Evolutionary conservation across 1,284 basidiomycete species (phyloP), one percentile per base, ranked within the genome.

Genomic region (Cryptococcus depauperatus): DNA sequence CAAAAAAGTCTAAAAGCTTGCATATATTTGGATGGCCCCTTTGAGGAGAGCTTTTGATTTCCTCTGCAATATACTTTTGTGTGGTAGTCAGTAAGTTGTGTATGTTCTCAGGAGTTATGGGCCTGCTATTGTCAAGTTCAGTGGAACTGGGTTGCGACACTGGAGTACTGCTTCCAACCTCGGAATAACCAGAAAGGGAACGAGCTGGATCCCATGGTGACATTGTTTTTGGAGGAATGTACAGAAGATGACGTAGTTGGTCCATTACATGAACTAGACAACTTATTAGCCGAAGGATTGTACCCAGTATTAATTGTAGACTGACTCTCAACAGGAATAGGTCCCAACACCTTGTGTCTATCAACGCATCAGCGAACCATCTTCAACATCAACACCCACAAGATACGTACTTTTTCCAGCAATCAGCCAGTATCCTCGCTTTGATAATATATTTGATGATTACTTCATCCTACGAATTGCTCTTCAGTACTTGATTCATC

Each of bases 371-470:
- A 44, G 37, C 19, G 8, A 16, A 5, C n/a, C n/a, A 22, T 8
- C 18, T 44, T 16, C 10, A 13, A 13, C 41, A 3, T n/a, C 35
- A n/a, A 32, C 50, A 34, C 43, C 26, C n/a, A n/a, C 35, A 28
- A 33, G 35, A 19, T 3, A 57, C 59, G 51, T 43, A 66, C 69
- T 85, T 83, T 76, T 96, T 96, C 95, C 95, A 98, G 67, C 92
- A 98, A 72, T 98, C 93, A 18, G 93, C 95, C 40, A 98, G 78
- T 51, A 98, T 98, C 43, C 92, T 85, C 46, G 88, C 91, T 73
- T 98, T 98, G 76, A 97, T 93, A 62, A 98, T 84, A 69, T 96
- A 93, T 66, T 98, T 98, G 74, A 97, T 91, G 56, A 97, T 83
- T 46, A 96, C 73, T 47, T 75, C 72, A 6, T 76, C 73, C 65